Percentiles rank a stretch among this genome's conserved stretches.
These are phyloP conservation scores for Wickerhamomyces mucosus DNA, from an alignment of 805 yeast genomes.

Conservation along the genomic window DNA sequence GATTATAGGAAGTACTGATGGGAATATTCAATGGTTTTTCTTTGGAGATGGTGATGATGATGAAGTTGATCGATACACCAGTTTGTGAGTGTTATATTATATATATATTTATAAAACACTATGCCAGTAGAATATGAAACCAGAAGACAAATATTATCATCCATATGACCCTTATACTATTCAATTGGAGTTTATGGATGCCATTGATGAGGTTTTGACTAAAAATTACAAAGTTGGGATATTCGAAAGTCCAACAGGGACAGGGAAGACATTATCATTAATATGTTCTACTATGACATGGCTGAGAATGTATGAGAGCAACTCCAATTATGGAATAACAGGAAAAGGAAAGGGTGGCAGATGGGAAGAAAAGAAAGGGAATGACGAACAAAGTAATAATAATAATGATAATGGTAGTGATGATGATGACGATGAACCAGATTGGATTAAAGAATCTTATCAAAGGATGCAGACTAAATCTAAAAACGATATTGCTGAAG, in stretches of 20 bases:
- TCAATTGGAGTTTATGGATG: slow-evolving; percentile 67
- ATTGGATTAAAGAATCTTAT: slow-evolving; percentile 48
- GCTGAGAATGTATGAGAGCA: slow-evolving; percentile 41
- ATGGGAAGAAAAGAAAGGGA: slow-evolving; percentile 1
- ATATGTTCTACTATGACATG: slow-evolving; percentile 82
- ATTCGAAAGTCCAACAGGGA: slow-evolving; percentile 92
- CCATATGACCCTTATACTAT: slow-evolving; percentile 79
- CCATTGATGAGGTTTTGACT: slow-evolving; percentile 55
- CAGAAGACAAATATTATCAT: slow-evolving; percentile 53
- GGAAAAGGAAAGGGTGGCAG: no score
- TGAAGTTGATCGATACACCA: no score
- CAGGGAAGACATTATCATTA: slow-evolving; percentile 83
- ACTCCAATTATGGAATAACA: slow-evolving; percentile 3
- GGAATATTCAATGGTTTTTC: no score
- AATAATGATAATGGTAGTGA: slow-evolving; percentile 27
- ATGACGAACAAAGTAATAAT: slow-evolving; percentile 2
- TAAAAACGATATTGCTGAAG: slow-evolving; percentile 16
- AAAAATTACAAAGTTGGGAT: slow-evolving; percentile 58
- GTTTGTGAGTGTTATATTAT: no score
- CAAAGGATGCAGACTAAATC: slow-evolving; percentile 19
- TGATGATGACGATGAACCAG: slow-evolving; percentile 52
- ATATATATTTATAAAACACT: no score
- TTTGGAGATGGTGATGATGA: no score
- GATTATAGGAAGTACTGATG: no score
- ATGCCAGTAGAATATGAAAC: no score